Conservation (phyloP, 345 rosid species). For the Citrus medica region DNA sequence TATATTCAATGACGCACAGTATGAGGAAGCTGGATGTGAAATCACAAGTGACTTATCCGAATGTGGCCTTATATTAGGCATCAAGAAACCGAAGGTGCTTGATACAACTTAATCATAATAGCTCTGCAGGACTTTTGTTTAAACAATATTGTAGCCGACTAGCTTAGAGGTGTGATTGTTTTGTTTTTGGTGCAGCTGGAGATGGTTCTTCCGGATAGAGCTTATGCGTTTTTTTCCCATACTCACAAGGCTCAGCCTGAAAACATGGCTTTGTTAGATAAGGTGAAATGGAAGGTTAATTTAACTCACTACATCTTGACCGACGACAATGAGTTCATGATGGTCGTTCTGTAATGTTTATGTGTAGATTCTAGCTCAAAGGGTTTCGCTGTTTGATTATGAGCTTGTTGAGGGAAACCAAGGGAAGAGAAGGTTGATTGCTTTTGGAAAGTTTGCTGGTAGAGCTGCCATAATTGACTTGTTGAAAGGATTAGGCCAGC, state of each 20-base stretch:
- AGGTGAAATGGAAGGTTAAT: slow-evolving; percentile 22
- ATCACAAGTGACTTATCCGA: slow-evolving; percentile 75
- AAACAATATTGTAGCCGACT: no score
- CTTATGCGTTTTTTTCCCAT: slow-evolving; percentile 61
- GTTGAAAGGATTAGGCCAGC: slow-evolving; percentile 73
- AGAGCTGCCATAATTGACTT: slow-evolving; percentile 88
- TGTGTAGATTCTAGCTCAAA: slow-evolving; percentile 58
- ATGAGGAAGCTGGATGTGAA: slow-evolving; percentile 77
- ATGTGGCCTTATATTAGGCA: slow-evolving; percentile 22
- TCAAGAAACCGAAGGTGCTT: background rate
- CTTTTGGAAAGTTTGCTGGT: slow-evolving; percentile 90
- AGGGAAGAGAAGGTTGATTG: slow-evolving; percentile 50
- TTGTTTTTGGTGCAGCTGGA: slow-evolving; percentile 33
- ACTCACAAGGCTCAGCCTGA: slow-evolving; percentile 62
- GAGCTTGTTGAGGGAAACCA: slow-evolving; percentile 80
- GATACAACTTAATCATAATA: no score
- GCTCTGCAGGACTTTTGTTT: no score
- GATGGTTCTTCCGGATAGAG: slow-evolving; percentile 48
- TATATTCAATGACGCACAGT: slow-evolving; percentile 64
- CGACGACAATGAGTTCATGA: background rate
- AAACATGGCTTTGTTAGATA: slow-evolving; percentile 54
- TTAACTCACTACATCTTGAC: background rate
- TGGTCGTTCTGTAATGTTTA: background rate
- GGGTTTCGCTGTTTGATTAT: slow-evolving; percentile 76
- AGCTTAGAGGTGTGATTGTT: background rate